phyloP scores from a whole-genome alignment of 192 early-diverging fungal genomes.

The Geranomyces variabilis region DNA sequence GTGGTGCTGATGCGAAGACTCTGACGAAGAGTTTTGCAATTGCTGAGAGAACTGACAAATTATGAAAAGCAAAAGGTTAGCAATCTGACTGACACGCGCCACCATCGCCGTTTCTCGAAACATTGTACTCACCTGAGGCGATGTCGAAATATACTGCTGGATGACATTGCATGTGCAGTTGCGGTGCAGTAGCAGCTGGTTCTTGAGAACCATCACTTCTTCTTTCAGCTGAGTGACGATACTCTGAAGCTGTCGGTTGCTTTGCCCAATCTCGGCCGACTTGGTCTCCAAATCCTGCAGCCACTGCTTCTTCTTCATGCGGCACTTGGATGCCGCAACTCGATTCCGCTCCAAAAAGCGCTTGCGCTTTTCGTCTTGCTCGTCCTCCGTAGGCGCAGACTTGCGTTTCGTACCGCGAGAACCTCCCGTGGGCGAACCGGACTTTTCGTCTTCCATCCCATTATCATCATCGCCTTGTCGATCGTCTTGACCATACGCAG shows the following conservation, averaged over 20 bases:
- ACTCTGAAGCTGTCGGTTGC: slow-evolving; percentile 36
- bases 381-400: slow-evolving; percentile 19
- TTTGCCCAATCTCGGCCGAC: slow-evolving; percentile 31
- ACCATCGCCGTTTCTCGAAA: no score
- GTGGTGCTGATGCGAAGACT: background rate
- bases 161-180: slow-evolving; percentile 54
- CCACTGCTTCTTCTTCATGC: slow-evolving; percentile 62
- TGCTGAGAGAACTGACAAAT: background rate
- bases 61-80: background rate
- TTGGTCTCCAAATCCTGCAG: slow-evolving; percentile 47
- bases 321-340: slow-evolving; percentile 57
- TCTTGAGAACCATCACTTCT: slow-evolving; percentile 50
- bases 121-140: background rate
- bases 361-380: slow-evolving; percentile 43
- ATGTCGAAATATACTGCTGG: slow-evolving; percentile 49
- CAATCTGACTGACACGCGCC: no score
- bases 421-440: background rate
- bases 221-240: slow-evolving; percentile 46
- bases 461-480: background rate
- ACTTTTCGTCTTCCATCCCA: background rate
- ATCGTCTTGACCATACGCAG: background rate
- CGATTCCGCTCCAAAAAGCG: slow-evolving; percentile 54
- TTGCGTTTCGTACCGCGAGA: background rate
- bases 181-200: slow-evolving; percentile 54
- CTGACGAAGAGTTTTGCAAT: background rate